Percentiles rank a stretch among this genome's conserved stretches.
Conservation (phyloP, 2,329 filamentous ascomycete genomes). For the Trichoderma brevicompactum region DNA sequence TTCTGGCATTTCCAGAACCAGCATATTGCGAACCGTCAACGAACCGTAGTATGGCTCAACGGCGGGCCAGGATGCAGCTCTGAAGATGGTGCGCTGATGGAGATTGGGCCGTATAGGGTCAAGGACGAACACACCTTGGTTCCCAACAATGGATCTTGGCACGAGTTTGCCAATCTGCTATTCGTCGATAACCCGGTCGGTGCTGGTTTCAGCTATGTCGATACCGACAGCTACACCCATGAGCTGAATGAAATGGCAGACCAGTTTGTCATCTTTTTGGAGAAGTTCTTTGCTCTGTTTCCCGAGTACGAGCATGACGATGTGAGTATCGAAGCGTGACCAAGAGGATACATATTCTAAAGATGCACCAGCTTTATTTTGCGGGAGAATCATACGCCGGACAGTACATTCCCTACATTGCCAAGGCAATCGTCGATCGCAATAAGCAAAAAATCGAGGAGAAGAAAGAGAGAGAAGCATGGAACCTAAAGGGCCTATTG, state of each 20-base stretch:
- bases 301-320: constrained; percentile 91
- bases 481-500: constrained; percentile 82
- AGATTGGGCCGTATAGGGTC: constrained; percentile 90
- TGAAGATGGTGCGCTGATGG: constrained; percentile 95
- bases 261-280: constrained; percentile 85
- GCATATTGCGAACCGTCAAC: constrained; percentile 88
- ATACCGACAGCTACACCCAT: constrained; percentile 82
- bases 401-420: constrained; percentile 96
- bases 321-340: constrained; percentile 58
- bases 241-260: constrained; percentile 88
- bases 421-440: constrained; percentile 84
- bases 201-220: constrained; percentile 93
- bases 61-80: constrained; percentile 97
- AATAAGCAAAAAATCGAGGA: constrained; percentile 64
- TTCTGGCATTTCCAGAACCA: constrained; percentile 98
- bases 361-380: constrained; percentile 73
- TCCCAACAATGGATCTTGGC: constrained; percentile 95
- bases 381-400: constrained; percentile 97
- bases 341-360: neutral
- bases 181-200: constrained; percentile 98
- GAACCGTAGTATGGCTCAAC: constrained; percentile 96
- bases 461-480: constrained; percentile 44
- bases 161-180: constrained; percentile 94
- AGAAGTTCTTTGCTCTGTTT: constrained; percentile 89
- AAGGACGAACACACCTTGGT: constrained; percentile 71